Evolutionary conservation across 2,329 filamentous ascomycete species (phyloP).

Genomic region (Alternaria sp.): DNA sequence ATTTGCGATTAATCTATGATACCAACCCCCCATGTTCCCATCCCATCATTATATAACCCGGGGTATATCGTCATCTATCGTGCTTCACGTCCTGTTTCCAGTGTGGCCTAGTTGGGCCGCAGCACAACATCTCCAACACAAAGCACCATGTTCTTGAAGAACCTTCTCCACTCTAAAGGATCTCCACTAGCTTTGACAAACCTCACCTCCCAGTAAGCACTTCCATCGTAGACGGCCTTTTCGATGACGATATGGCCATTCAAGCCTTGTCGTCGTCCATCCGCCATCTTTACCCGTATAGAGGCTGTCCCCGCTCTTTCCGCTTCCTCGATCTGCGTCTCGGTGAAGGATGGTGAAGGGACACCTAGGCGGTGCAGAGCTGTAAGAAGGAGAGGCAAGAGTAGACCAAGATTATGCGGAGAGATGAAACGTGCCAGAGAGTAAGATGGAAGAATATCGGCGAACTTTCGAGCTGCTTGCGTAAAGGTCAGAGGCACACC

Average conservation of each 20-base stretch:
- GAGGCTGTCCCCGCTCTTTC: conserved; percentile 60
- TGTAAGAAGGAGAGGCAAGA: conserved; percentile 80
- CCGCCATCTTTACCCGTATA: conserved; percentile 76
- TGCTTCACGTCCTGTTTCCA: neutral
- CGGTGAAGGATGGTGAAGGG: conserved; percentile 63
- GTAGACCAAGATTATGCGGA: conserved; percentile 72
- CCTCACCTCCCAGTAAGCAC: conserved; percentile 76
- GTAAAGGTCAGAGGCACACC: conserved; percentile 83
- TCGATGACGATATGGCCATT: conserved; percentile 79
- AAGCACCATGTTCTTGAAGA: conserved; percentile 95
- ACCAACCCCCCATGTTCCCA: neutral
- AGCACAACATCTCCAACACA: conserved; percentile 85
- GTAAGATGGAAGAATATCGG: conserved; percentile 87
- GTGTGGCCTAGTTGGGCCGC: conserved; percentile 33
- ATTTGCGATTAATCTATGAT: neutral
- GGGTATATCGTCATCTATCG: neutral
- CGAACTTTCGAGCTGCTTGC: conserved; percentile 85
- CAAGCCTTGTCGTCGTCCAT: conserved; percentile 73
- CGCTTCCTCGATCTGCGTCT: conserved; percentile 40
- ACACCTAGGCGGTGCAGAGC: conserved; percentile 87
- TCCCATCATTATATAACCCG: neutral
- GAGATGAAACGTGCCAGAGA: conserved; percentile 93
- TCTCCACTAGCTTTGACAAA: conserved; percentile 97
- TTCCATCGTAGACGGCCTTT: conserved; percentile 67
- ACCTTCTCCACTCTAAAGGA: conserved; percentile 91